Conservation (phyloP, 495 filamentous ascomycete species). For the Aspergillus panamensis region DNA sequence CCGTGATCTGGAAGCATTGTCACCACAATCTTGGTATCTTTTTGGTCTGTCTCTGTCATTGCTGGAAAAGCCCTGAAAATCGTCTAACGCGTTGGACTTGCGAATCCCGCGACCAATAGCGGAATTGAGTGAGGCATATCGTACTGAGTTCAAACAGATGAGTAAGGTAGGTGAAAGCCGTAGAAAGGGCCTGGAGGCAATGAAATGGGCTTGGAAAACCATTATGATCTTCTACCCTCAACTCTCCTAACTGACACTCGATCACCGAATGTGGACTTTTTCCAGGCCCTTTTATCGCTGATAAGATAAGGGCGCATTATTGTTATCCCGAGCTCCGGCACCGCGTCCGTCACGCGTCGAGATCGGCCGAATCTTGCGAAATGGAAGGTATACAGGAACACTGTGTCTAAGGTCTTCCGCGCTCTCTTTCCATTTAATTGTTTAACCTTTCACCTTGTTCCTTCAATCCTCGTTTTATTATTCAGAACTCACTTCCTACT, state of each 20-base stretch:
- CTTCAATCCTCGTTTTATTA: too few species aligned
- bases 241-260: too few species aligned
- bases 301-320: conserved; percentile 21
- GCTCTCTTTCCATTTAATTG: neutral
- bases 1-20: neutral
- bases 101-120: conserved; percentile 53
- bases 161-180: neutral
- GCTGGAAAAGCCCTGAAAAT: neutral
- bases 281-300: conserved; percentile 9
- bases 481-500: too few species aligned
- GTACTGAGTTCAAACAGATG: conserved; percentile 13
- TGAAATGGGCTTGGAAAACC: conserved; percentile 7
- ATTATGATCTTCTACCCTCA: conserved; percentile 3
- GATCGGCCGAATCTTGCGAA: neutral
- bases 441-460: neutral
- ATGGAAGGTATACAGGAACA: neutral
- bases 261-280: neutral
- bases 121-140: conserved; percentile 52
- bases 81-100: conserved; percentile 30
- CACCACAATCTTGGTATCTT: neutral
- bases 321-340: conserved; percentile 11
- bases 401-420: neutral
- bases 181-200: conserved; percentile 6
- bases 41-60: neutral
- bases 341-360: conserved; percentile 8